Base-by-base conservation (phyloP, 129 eudicot genomes). In the Artemisia annua region DNA sequence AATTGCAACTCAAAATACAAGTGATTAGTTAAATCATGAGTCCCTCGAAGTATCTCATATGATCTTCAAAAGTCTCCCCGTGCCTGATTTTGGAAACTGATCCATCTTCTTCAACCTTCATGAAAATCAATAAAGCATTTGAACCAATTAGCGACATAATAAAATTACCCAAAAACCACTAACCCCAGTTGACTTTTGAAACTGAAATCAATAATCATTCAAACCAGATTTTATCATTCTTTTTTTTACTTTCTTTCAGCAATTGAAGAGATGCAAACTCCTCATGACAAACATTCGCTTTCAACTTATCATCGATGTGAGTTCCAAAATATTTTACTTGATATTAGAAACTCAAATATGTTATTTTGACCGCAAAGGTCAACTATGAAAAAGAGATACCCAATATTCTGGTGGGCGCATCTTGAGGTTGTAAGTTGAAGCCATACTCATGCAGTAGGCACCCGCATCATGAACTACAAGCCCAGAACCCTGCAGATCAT, bases 361-460 rank as follows among this genome's bases (percentile, higher is more conserved):
- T 26, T 49, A 65, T 49, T 61, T 60, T n/a, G 50, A 11, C 61
- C 28, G 7, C 3, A 61, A 52, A 74, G 16, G 63, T 74, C 78
- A 63, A 74, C 63, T 14, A 32, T 16, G 19, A 63, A 56, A 46
- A 57, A 76, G 66, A 73, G 84, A 32, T 67, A 90, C 98, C 98
- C 95, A 89, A 74, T 89, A 89, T 39, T 92, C 98, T 0, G 98
- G 95, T 22, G 98, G 98, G 32, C 96, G 96, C 98, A 89, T 93
- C 86, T 93, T 89, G 69, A 93, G 96, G 69, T 90, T 90, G 87
- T 90, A 94, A 19, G 96, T 94, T 52, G 97, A 90, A 46, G 97
- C 97, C 98, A 94, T 94, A 68, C 96, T 90, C 98, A 94, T 90
- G 85, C 97, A 94, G 78, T 94, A 94, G 70, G 98, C 97, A 79